Evolutionary conservation across 371 early-diverging fungal species (phyloP), one percentile per base, ranked within the genome.

Genomic region (Rhizopus delemar): DNA sequence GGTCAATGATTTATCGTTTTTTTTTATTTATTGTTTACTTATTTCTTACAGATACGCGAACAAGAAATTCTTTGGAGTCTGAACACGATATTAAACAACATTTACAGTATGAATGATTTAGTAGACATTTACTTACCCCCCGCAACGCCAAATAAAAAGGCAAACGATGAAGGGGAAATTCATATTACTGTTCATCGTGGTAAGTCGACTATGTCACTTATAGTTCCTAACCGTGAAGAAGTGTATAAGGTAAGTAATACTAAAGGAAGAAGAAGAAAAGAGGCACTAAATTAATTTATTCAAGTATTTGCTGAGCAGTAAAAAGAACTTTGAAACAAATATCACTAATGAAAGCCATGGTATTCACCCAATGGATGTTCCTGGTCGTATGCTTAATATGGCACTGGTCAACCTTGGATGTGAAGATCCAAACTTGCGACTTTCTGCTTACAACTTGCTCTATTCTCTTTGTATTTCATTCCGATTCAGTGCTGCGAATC

Each of bases 301-400:
- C 15, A 5, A 66, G 56, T 61, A 66, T 53, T 55, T 69, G 1
- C 39, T 93, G 29, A 80, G 85, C 43, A 74, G 78, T 57, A 86
- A 90, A 5, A 86, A 86, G 53, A 74, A 84, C 34, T 66, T 82
- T 46, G 80, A 87, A 39, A 81, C 81, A 41, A 86, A 87, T 8
- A 65, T 81, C 0, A 81, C 83, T 15, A 69, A 84, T 13, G 69
- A 70, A 3, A 82, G 87, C 39, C 81, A 90, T 46, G 80, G 82
- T 12, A 86, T 95, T 50, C 82, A 90, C 32, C 94, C 95, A 2
- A 77, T 83, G 6, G 94, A 94, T 74, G 93, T 94, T 1, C 93
- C 95, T 0, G 96, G 94, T 3, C 89, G 92, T 15, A 75, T 96
- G 39, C 75, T 96, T 41, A 94, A 93, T 59, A 93, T 95, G 83